These are phyloP conservation scores for Nitzschia sp. DNA, from an alignment of 108 stramenopile species.

Conservation along the genomic window DNA sequence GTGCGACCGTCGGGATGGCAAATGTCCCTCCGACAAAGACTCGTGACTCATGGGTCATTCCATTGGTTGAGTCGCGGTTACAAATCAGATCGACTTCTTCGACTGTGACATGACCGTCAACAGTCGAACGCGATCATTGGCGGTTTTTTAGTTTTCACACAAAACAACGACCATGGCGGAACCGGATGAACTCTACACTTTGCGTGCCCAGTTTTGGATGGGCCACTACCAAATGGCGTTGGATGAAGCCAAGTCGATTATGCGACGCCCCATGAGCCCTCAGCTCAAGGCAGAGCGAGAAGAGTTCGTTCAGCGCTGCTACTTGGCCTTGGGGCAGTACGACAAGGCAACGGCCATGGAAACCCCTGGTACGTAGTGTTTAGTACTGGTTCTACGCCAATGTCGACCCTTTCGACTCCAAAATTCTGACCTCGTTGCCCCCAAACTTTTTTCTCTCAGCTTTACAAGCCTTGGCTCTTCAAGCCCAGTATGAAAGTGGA, in stretches of 20 bases:
- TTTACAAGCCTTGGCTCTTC: slow-evolving; percentile 73
- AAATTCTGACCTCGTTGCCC: not conserved
- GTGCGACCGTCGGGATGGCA: no score
- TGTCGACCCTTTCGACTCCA: slow-evolving; percentile 2
- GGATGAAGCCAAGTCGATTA: slow-evolving; percentile 78
- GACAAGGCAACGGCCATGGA: slow-evolving; percentile 75
- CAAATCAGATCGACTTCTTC: no score
- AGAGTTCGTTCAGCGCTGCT: slow-evolving; percentile 85
- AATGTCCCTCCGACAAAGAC: no score
- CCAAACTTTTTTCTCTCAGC: slow-evolving; percentile 19
- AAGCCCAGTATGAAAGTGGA: slow-evolving; percentile 58
- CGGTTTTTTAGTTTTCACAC: no score
- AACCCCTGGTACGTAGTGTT: slow-evolving; percentile 39
- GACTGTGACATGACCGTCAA: no score
- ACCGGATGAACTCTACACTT: slow-evolving; percentile 98
- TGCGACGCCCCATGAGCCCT: slow-evolving; percentile 77
- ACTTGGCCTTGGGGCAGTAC: slow-evolving; percentile 86
- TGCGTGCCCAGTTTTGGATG: slow-evolving; percentile 96
- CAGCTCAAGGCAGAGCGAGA: slow-evolving; percentile 89
- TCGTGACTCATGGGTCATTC: no score
- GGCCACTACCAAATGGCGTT: slow-evolving; percentile 92
- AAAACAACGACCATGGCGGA: slow-evolving; percentile 82
- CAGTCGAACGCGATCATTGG: no score
- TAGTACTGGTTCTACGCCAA: not conserved
- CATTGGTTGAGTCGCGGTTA: no score